Conservation (phyloP, 2,329 filamentous ascomycete genomes). For the Keithomyces neogunnii region DNA sequence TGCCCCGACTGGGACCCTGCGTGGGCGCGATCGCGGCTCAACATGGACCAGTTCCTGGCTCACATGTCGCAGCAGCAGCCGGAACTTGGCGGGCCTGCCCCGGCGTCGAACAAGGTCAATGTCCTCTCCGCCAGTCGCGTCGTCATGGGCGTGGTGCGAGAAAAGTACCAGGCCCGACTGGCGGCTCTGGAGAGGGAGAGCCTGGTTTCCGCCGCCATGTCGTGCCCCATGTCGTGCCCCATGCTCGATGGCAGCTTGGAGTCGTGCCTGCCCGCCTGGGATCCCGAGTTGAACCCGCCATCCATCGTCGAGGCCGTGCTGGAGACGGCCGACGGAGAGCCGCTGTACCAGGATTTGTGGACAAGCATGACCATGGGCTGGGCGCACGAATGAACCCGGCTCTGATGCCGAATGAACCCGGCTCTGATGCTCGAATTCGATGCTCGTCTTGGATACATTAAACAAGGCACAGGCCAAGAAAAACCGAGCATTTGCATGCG, state of each 20-base stretch:
- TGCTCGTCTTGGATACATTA: too few relatives aligned
- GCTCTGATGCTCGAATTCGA: too few relatives aligned
- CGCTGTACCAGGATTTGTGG: constrained; percentile 36
- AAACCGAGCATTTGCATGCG: not conserved
- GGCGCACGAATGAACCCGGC: constrained; percentile 16
- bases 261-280: constrained; percentile 37
- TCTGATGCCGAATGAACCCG: not conserved
- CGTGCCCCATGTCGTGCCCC: constrained; percentile 45
- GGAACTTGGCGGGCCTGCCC: constrained; percentile 10
- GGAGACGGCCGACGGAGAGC: constrained; percentile 11
- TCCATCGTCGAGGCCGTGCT: constrained; percentile 7
- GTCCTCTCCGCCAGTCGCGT: constrained; percentile 36
- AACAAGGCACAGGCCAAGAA: not conserved
- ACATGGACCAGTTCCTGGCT: constrained; percentile 30
- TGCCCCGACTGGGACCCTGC: constrained; percentile 27
- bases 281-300: constrained; percentile 22
- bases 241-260: constrained; percentile 44
- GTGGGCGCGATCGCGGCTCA: constrained; percentile 29
- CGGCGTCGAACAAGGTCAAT: constrained; percentile 26
- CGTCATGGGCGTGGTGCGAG: constrained; percentile 35
- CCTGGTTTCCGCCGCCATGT: constrained; percentile 13
- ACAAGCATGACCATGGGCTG: constrained; percentile 39
- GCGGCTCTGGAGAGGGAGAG: constrained; percentile 21
- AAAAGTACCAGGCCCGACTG: constrained; percentile 35
- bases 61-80: constrained; percentile 20